Evolutionary conservation across 2,329 filamentous ascomycete genomes (phyloP), one percentile per base, ranked within the genome.

Genomic region (Fusarium continuum): DNA sequence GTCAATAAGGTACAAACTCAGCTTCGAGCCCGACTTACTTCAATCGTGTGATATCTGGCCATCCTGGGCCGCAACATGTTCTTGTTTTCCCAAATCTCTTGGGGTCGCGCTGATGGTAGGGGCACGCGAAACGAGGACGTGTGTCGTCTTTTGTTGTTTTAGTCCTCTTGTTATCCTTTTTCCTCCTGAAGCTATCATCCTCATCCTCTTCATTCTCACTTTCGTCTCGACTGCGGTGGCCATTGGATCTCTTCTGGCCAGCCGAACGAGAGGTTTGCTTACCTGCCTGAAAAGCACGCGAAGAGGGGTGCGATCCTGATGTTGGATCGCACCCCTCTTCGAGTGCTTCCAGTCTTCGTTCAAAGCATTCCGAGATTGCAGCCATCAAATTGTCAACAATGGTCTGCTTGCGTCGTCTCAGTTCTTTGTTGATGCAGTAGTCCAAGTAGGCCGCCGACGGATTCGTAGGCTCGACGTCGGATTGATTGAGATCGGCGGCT

Each of bases 31-130:
- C 8, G 31, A 66, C 65, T 63, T 32, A 72, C 70, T 73, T 72
- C 19, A 73, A 32, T 20, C 70, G 59, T 38, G 66, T 52, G 8
- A 70, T 17, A 4, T 64, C 51, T 2, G 31, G 19, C 63, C 70
- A 73, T 41, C 70, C 67, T 11, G 70, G 69, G 6, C 65, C 61
- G 19, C 61, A 63, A 9, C 71, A 73, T 3, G 68, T 71, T 19
- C 68, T 64, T 23, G 52, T 55, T 1, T 40, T 58, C 5, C 57
- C 61, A 29, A 69, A 72, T 23, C 26, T 65, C 26, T 64, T 55
- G 2, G 75, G 75, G 23, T 78, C 70, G 14, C 70, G 67, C 44
- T 78, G 76, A 54, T 73, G 74, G 46, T 73, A 78, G 2, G 76
- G 76, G 17, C 76, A 78, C 11, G 76, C 76, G 28, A 73, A 73